Conservation (phyloP, 2,329 filamentous ascomycete genomes). For the Apiospora hydei region DNA sequence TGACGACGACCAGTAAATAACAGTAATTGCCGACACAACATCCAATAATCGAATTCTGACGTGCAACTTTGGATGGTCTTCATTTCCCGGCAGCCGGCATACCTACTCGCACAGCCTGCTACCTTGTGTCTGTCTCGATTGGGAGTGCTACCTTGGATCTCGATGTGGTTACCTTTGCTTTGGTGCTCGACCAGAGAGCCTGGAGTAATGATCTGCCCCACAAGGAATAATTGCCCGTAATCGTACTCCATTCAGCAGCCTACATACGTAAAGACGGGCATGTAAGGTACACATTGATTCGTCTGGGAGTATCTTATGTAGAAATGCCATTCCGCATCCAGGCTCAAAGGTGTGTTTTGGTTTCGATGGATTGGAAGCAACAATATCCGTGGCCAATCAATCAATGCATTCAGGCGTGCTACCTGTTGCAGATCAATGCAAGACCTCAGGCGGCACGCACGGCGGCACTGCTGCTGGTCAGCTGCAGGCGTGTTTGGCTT, state of each 20-base stretch:
- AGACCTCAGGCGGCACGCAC: neutral
- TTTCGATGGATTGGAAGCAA: neutral
- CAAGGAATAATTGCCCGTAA: neutral
- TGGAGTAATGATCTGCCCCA: neutral
- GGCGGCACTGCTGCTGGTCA: conserved; percentile 2
- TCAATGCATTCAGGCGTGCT: neutral
- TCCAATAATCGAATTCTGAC: no score
- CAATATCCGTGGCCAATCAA: neutral
- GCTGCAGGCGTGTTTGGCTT: neutral
- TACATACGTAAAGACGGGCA: no score
- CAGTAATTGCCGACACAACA: no score
- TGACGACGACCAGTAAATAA: no score
- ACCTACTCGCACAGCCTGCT: no score
- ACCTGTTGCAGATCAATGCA: neutral
- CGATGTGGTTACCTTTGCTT: neutral
- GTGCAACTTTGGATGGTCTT: neutral
- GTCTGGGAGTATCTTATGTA: no score
- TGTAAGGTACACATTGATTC: no score
- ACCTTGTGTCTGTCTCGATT: neutral
- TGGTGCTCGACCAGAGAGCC: neutral
- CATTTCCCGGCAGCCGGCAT: neutral
- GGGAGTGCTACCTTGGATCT: neutral
- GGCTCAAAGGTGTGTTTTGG: no score
- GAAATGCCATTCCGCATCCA: no score
- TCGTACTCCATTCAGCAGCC: neutral